Conservation (phyloP, 1,139 yeast species). For the Candida labiduridarum region DNA sequence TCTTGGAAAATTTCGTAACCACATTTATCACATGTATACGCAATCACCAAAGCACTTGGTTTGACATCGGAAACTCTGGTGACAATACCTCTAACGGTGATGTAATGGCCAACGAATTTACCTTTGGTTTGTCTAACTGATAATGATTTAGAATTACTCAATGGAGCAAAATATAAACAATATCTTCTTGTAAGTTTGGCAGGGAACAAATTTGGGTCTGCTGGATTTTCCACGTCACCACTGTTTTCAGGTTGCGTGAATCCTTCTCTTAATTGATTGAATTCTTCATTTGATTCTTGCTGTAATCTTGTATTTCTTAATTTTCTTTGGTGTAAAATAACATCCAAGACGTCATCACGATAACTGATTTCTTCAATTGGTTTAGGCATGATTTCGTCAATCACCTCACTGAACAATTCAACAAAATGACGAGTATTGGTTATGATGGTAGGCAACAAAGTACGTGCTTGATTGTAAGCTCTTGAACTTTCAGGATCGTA, state of each 20-base stretch:
- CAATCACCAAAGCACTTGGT: slow-evolving; percentile 88
- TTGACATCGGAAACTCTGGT: slow-evolving; percentile 96
- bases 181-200: slow-evolving; percentile 86
- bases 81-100: slow-evolving; percentile 91
- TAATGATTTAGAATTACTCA: slow-evolving; percentile 50
- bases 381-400: slow-evolving; percentile 82
- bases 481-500: slow-evolving; percentile 21
- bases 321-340: slow-evolving; percentile 85
- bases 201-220: slow-evolving; percentile 60
- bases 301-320: slow-evolving; percentile 76
- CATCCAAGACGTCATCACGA: slow-evolving; percentile 90
- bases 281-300: slow-evolving; percentile 64
- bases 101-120: slow-evolving; percentile 75
- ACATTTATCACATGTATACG: slow-evolving; percentile 97
- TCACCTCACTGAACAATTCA: slow-evolving; percentile 72
- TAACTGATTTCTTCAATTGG: slow-evolving; percentile 78
- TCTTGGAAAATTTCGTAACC: slow-evolving; percentile 97
- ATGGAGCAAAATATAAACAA: slow-evolving; percentile 82
- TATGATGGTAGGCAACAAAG: slow-evolving; percentile 59
- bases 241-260: slow-evolving; percentile 20
- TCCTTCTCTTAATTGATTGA: slow-evolving; percentile 41
- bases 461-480: slow-evolving; percentile 27
- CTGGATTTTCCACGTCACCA: slow-evolving; percentile 19
- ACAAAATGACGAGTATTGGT: slow-evolving; percentile 78
- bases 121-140: slow-evolving; percentile 93